Evolutionary conservation across 2,329 filamentous ascomycete genomes (phyloP).

Genomic region (Elsinoe necatrix): DNA sequence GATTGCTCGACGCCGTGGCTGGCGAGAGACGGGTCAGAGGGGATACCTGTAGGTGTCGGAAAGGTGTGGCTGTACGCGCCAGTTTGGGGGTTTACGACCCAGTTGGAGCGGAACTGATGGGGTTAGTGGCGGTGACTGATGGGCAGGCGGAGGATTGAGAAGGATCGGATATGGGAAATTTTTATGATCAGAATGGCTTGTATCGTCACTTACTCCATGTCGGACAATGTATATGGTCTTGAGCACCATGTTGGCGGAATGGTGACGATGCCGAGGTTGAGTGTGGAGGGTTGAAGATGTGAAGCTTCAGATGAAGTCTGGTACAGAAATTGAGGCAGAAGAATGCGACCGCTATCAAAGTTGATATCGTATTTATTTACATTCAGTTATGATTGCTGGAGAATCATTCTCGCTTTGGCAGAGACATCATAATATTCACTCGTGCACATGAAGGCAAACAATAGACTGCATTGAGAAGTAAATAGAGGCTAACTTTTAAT

Average conservation of each 20-base stretch:
- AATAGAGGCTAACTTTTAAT: conserved; percentile 8
- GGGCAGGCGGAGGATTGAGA: background rate
- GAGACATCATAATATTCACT: background rate
- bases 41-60: conserved; percentile 75
- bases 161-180: background rate
- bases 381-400: background rate
- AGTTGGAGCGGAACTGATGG: conserved; percentile 75
- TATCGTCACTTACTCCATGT: conserved; percentile 40
- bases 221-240: conserved; percentile 43
- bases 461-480: background rate
- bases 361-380: background rate
- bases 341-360: background rate
- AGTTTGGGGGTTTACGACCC: conserved; percentile 72
- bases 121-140: background rate
- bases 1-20: conserved; percentile 80
- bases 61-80: conserved; percentile 68
- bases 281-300: background rate
- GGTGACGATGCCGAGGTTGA: background rate
- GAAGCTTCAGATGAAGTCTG: conserved; percentile 17
- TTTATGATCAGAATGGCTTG: background rate
- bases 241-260: conserved; percentile 29
- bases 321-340: conserved; percentile 14
- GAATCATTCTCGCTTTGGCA: background rate
- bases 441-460: background rate
- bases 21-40: conserved; percentile 79